Conservation (phyloP, 202 grass and related monocot genomes). For the Cymbopogon flexuosus region DNA sequence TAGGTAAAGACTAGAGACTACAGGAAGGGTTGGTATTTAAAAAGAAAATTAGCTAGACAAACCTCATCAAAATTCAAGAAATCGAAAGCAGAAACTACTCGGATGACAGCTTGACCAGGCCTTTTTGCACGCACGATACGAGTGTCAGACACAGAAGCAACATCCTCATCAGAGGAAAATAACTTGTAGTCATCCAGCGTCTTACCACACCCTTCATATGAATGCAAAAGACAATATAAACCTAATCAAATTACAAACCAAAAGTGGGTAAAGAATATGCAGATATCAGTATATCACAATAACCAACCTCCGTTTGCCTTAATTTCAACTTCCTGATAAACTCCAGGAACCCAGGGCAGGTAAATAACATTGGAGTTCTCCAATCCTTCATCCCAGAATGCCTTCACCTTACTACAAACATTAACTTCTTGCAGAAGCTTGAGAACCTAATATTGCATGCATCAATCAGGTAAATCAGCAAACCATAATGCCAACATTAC, state of each 20-base stretch:
- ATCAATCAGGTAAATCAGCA: conserved; percentile 32
- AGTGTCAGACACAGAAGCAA: conserved; percentile 70
- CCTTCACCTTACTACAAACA: conserved; percentile 81
- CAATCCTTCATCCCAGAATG: conserved; percentile 54
- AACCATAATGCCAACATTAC: conserved; percentile 24
- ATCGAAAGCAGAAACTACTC: conserved; percentile 74
- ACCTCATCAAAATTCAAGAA: conserved; percentile 85
- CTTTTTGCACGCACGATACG: conserved; percentile 51
- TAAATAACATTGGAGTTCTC: conserved; percentile 51
- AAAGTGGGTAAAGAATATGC: conserved; percentile 28
- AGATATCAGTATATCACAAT: conserved; percentile 27
- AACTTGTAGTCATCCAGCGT: conserved; percentile 64
- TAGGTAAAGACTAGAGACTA: not conserved
- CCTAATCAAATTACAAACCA: conserved; percentile 31
- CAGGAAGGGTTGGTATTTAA: conserved; percentile 16
- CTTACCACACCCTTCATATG: conserved; percentile 69
- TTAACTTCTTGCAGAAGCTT: conserved; percentile 77
- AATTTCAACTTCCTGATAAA: conserved; percentile 65
- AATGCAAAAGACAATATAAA: conserved; percentile 39
- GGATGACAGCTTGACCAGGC: conserved; percentile 77
- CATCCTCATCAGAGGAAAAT: conserved; percentile 64
- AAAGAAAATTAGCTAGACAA: conserved; percentile 30
- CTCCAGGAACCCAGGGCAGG: conserved; percentile 83
- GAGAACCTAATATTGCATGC: conserved; percentile 58
- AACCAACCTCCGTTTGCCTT: conserved; percentile 76